Base-by-base conservation (phyloP, 2,329 filamentous ascomycete species). In the Calycina herbarum region DNA sequence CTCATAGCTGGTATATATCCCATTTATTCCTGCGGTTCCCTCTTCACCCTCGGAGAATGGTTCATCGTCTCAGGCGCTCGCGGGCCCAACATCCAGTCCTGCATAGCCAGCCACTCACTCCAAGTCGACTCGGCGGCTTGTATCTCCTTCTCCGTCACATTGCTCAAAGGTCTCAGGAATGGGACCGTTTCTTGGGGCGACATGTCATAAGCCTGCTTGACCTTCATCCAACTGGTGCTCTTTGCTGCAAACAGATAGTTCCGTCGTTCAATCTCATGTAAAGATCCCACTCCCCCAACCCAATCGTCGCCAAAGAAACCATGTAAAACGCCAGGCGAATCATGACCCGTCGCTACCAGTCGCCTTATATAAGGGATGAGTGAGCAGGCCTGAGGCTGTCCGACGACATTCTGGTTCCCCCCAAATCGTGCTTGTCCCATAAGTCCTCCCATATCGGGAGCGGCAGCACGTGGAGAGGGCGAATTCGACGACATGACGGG, bases 251-350 rank as follows among this genome's bases (percentile, higher is more conserved):
- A 98, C 40, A 99, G 85, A 76, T 95, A 99, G 76, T 99, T 99
- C 64, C 93, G 86, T 61, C 95, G 86, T 78, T 99, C 95, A 69
- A 91, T 89, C 77, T 97, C 92, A 75, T 96, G 91, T 66, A 97
- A 82, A 11, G 89, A 87, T 0, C 93, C 91, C 59, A 98, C 84
- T 1, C 95, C 95, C 24, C 85, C 82, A 40, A 82, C 78, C 92
- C 94, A 99, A 75, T 96, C 90, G 70, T 97, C 92, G n/a, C 95
- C 95, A 73, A 98, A 99, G 80, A 97, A 97, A 11, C 93, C 93
- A 75, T 97, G 92, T 67, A 99, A 81, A n/a, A 98, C 89, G 0
- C 88, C 88, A 0, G 91, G 88, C 51, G 88, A 89, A 77, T 98
- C 95, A 80, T 96, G 95, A 1, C 94, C 94, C 0, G 94, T 98